Conservation (phyloP, 139 green algal species). For the Dunaliella primolecta region DNA sequence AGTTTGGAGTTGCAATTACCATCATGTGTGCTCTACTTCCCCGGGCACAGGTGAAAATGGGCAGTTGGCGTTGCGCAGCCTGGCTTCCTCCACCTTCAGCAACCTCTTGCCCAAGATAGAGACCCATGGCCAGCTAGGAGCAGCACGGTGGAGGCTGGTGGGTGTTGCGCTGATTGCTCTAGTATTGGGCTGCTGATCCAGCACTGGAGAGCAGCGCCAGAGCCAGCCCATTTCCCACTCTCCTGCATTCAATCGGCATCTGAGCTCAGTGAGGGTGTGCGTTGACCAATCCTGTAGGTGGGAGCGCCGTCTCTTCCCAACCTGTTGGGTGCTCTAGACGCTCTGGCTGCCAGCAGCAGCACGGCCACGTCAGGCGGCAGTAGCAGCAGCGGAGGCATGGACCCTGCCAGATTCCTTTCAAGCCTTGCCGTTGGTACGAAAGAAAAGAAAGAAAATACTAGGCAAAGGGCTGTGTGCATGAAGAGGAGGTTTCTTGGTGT, state of each 20-base stretch:
- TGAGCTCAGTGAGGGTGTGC: no score
- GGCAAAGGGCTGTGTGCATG: no score
- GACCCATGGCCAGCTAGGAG: slow-evolving; percentile 78
- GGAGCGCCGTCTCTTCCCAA: slow-evolving; percentile 42
- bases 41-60: slow-evolving; percentile 77
- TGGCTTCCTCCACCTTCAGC: slow-evolving; percentile 82
- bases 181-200: no score
- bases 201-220: no score
- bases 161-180: no score
- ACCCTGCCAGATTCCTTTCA: slow-evolving; percentile 21
- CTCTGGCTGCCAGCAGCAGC: slow-evolving; percentile 8
- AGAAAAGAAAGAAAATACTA: no score
- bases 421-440: slow-evolving; percentile 19
- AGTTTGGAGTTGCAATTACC: no score
- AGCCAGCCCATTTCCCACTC: no score
- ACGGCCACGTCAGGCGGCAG: neutral
- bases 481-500: no score
- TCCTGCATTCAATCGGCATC: no score
- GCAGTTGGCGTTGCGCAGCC: slow-evolving; percentile 82
- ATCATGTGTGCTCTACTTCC: no score
- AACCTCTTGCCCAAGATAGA: slow-evolving; percentile 94
- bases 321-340: slow-evolving; percentile 37
- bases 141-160: slow-evolving; percentile 84
- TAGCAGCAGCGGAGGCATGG: neutral
- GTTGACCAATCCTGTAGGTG: no score